Evolutionary conservation across 2,329 filamentous ascomycete species (phyloP).

Genomic region (Madurella mycetomatis): DNA sequence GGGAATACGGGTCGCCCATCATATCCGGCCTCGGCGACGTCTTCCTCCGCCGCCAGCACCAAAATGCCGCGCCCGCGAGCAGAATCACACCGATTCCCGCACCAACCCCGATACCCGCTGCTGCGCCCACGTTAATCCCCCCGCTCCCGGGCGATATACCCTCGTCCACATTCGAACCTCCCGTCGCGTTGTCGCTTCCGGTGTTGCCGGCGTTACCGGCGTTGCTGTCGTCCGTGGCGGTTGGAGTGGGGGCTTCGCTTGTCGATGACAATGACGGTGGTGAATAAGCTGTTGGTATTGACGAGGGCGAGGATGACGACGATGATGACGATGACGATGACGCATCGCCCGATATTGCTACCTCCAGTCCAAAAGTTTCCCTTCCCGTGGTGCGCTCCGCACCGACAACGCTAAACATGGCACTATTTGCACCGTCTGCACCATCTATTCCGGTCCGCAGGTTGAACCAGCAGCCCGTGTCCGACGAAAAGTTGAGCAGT

Average conservation of each 20-base stretch:
- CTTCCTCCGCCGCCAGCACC: background rate
- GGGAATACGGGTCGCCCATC: background rate
- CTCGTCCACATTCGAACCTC: background rate
- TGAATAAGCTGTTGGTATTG: background rate
- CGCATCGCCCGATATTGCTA: background rate
- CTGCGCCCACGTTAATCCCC: slow-evolving; percentile 10
- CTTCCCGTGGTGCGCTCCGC: slow-evolving; percentile 2
- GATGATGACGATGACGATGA: background rate
- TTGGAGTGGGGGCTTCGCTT: background rate
- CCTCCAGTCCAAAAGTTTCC: background rate
- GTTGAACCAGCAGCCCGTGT: slow-evolving; percentile 13
- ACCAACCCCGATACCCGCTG: slow-evolving; percentile 11
- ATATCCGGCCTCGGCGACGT: background rate
- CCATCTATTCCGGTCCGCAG: background rate
- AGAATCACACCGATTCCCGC: background rate
- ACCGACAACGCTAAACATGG: slow-evolving; percentile 4
- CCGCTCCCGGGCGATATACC: background rate
- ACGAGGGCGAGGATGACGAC: background rate
- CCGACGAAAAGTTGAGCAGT: slow-evolving; percentile 11
- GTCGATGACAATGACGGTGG: background rate
- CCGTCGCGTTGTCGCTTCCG: background rate
- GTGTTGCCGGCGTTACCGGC: background rate
- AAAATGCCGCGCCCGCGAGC: background rate
- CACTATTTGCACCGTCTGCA: background rate
- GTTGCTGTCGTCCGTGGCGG: background rate